A percentile compares a stretch with the other conserved stretches of the same genome.
phyloP scores from a whole-genome alignment of 2,329 filamentous ascomycete genomes.

The Cladosporium sp. region DNA sequence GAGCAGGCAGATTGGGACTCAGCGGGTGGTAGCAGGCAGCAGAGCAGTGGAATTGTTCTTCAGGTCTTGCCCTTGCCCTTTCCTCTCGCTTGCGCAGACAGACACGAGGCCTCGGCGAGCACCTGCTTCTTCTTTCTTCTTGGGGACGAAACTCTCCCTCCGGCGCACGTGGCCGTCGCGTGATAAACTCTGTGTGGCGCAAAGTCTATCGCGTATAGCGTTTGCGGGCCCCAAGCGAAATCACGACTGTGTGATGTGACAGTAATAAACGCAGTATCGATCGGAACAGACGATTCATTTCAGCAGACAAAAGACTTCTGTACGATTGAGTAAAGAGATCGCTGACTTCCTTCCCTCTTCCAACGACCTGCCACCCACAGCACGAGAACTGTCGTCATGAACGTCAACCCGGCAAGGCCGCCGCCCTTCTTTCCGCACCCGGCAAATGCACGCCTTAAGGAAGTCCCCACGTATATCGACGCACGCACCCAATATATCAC shows the following conservation, averaged over 20 bases:
- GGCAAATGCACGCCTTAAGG: not conserved
- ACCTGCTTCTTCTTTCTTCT: not conserved
- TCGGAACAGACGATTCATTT: too few relatives aligned
- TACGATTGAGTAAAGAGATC: too few relatives aligned
- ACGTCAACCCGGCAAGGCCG: not conserved
- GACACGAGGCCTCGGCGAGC: not conserved
- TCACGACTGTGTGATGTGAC: not conserved
- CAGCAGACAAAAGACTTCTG: too few relatives aligned
- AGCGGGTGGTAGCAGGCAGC: too few relatives aligned
- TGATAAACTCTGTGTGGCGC: constrained; percentile 1
- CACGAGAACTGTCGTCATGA: not conserved
- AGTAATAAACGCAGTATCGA: too few relatives aligned
- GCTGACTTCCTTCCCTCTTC: too few relatives aligned
- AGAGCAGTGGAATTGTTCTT: not conserved
- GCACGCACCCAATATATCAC: constrained; percentile 3
- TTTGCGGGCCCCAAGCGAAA: not conserved
- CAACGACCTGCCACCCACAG: not conserved
- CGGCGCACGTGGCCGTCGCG: not conserved
- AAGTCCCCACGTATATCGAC: not conserved
- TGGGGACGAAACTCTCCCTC: not conserved
- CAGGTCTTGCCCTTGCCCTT: not conserved
- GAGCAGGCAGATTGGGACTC: too few relatives aligned
- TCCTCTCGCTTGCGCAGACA: too few relatives aligned
- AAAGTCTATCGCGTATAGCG: not conserved
- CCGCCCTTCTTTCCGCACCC: not conserved